Conservation (phyloP, 2,329 filamentous ascomycete species). For the Teratosphaeria pseudoeucalypti region DNA sequence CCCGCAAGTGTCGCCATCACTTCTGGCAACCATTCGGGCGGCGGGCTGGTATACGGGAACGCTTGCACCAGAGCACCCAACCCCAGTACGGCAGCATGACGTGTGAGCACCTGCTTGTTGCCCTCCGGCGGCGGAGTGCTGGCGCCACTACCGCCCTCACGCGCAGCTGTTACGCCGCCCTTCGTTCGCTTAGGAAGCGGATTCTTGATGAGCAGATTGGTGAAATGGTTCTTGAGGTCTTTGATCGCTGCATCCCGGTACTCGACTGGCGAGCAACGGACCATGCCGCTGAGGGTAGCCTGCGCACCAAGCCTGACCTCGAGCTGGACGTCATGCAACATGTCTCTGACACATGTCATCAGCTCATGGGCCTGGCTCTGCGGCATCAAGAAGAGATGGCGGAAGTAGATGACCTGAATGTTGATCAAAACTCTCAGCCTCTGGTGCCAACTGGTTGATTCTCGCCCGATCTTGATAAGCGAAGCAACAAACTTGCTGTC, state of each 20-base stretch:
- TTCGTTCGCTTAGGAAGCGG: conserved; percentile 62
- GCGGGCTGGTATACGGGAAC: conserved; percentile 90
- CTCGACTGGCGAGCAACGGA: conserved; percentile 76
- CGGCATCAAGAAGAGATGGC: conserved; percentile 79
- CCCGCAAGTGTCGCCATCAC: conserved; percentile 76
- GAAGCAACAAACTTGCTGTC: conserved; percentile 65
- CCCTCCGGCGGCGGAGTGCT: conserved; percentile 58
- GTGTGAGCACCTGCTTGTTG: conserved; percentile 66
- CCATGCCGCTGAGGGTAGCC: conserved; percentile 91
- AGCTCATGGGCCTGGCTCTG: conserved; percentile 64
- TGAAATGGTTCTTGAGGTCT: conserved; percentile 69
- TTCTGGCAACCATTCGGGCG: conserved; percentile 87
- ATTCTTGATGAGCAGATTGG: conserved; percentile 64
- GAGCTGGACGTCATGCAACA: conserved; percentile 84
- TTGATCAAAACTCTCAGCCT: conserved; percentile 89
- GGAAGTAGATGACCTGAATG: conserved; percentile 98
- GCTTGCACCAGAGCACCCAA: conserved; percentile 86
- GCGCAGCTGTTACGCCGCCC: conserved; percentile 20
- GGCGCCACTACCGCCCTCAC: conserved; percentile 33
- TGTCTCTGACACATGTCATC: conserved; percentile 87
- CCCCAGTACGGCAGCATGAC: conserved; percentile 86
- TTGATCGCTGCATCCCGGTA: conserved; percentile 71
- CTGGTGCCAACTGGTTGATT: conserved; percentile 86
- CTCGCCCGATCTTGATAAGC: conserved; percentile 78
- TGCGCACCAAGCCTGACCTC: conserved; percentile 92